Evolutionary conservation across 305 asterid genomes (phyloP).

Genomic region (Rubia peregrina): DNA sequence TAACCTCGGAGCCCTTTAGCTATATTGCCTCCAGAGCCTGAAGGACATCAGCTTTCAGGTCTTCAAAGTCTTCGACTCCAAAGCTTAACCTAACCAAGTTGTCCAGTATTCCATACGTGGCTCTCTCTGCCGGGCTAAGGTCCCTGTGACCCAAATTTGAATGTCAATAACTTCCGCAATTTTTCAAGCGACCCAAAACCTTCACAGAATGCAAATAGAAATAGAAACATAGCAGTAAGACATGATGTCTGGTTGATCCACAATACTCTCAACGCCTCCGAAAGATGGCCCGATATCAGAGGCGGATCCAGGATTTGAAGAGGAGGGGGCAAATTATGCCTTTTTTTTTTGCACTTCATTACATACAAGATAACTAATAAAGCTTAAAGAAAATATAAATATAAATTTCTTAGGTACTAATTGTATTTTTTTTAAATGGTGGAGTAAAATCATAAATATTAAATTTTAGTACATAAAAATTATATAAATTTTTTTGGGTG

Average conservation of each 20-base stretch:
- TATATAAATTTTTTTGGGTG: no score
- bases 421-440: no score
- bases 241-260: slow-evolving; percentile 97
- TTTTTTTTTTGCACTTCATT: no score
- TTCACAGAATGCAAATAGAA: background rate
- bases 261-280: slow-evolving; percentile 97
- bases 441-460: no score
- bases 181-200: background rate
- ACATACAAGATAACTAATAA: no score
- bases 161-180: background rate
- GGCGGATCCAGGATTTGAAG: no score
- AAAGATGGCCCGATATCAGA: slow-evolving; percentile 97
- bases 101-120: slow-evolving; percentile 45
- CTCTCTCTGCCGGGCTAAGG: slow-evolving; percentile 21
- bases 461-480: no score
- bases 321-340: no score
- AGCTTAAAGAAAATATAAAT: no score
- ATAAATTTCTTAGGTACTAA: no score
- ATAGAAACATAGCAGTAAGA: slow-evolving; percentile 64
- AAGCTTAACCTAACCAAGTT: slow-evolving; percentile 97
- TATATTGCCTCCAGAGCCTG: slow-evolving; percentile 83
- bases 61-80: slow-evolving; percentile 87
- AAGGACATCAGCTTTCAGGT: slow-evolving; percentile 76
- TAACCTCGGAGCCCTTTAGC: slow-evolving; percentile 3
- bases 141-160: slow-evolving; percentile 22